phyloP scores from a whole-genome alignment of 768 basidiomycete genomes.

The Suillus decipiens region DNA sequence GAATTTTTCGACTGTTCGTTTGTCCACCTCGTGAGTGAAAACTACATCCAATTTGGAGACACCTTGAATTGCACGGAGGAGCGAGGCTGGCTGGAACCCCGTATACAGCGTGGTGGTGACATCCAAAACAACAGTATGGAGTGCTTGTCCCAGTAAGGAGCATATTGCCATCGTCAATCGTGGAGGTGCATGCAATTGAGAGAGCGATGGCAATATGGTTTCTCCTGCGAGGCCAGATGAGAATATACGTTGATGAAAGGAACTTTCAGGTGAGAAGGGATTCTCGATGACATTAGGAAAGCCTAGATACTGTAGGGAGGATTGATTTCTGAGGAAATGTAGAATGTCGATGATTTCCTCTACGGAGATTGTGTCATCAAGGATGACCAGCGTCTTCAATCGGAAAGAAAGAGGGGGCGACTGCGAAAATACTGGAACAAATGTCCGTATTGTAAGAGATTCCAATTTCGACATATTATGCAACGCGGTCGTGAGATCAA shows the following conservation, averaged over 20 bases:
- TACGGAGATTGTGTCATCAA: conserved; percentile 26
- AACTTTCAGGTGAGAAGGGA: not conserved
- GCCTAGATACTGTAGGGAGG: conserved; percentile 28
- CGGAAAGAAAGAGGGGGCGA: conserved; percentile 23
- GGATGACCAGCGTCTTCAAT: conserved; percentile 29
- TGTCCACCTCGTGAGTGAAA: conserved; percentile 34
- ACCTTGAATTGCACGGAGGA: conserved; percentile 29
- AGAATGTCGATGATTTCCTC: conserved; percentile 24
- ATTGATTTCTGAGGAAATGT: conserved; percentile 26
- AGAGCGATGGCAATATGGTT: conserved; percentile 25
- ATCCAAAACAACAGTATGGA: conserved; percentile 25
- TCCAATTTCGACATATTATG: conserved; percentile 33
- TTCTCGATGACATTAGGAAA: conserved; percentile 29
- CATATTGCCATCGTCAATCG: conserved; percentile 24
- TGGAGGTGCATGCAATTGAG: conserved; percentile 29
- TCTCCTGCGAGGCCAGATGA: not conserved
- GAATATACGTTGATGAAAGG: conserved; percentile 7
- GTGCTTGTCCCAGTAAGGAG: conserved; percentile 18
- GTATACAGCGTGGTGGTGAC: conserved; percentile 31
- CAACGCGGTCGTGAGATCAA: conserved; percentile 25
- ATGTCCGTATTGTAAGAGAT: conserved; percentile 27
- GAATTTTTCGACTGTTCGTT: conserved; percentile 34
- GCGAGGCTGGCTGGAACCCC: conserved; percentile 28
- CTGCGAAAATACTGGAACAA: conserved; percentile 23
- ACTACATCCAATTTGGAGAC: conserved; percentile 31